A percentile compares a stretch with the other conserved stretches of the same genome.
Evolutionary conservation across 2,329 filamentous ascomycete species (phyloP).

Genomic region (Exserohilum turcica): DNA sequence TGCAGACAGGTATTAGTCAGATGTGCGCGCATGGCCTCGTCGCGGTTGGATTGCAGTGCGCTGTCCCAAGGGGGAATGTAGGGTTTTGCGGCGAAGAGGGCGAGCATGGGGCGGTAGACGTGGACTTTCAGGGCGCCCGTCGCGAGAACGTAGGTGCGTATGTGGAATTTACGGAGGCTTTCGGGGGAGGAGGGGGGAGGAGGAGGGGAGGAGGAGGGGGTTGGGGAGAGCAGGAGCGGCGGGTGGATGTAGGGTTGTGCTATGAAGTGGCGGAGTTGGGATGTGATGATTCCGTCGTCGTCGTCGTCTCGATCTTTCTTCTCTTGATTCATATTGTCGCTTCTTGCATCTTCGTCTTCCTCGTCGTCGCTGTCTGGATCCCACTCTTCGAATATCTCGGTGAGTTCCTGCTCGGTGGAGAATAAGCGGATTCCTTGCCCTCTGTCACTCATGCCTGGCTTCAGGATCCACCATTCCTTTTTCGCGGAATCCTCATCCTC

Average conservation of each 20-base stretch:
- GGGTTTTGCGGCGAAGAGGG: slow-evolving; percentile 79
- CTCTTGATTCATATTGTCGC: slow-evolving; percentile 39
- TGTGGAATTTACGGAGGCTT: slow-evolving; percentile 81
- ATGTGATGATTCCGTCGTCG: slow-evolving; percentile 71
- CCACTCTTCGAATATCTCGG: slow-evolving; percentile 88
- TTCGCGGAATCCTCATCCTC: slow-evolving; percentile 30
- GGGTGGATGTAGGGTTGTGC: slow-evolving; percentile 94
- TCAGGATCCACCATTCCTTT: slow-evolving; percentile 95
- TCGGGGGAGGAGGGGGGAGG: slow-evolving; percentile 55
- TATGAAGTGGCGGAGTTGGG: slow-evolving; percentile 93
- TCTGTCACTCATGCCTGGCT: slow-evolving; percentile 95
- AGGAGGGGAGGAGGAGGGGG: slow-evolving; percentile 72
- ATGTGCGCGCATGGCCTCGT: slow-evolving; percentile 68
- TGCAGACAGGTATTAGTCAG: slow-evolving; percentile 97
- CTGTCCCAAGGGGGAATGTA: slow-evolving; percentile 68
- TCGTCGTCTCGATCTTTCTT: slow-evolving; percentile 44
- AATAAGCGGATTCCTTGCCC: slow-evolving; percentile 93
- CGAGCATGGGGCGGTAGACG: slow-evolving; percentile 89
- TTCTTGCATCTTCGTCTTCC: slow-evolving; percentile 48
- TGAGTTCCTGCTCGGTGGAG: slow-evolving; percentile 81
- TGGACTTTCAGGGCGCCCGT: slow-evolving; percentile 78
- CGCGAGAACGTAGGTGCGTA: slow-evolving; percentile 87
- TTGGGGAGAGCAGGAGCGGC: slow-evolving; percentile 70
- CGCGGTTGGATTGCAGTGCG: slow-evolving; percentile 23
- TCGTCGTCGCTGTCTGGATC: slow-evolving; percentile 73